Base-by-base conservation (phyloP, 257 asterid species). In the Lycium ferocissimum region DNA sequence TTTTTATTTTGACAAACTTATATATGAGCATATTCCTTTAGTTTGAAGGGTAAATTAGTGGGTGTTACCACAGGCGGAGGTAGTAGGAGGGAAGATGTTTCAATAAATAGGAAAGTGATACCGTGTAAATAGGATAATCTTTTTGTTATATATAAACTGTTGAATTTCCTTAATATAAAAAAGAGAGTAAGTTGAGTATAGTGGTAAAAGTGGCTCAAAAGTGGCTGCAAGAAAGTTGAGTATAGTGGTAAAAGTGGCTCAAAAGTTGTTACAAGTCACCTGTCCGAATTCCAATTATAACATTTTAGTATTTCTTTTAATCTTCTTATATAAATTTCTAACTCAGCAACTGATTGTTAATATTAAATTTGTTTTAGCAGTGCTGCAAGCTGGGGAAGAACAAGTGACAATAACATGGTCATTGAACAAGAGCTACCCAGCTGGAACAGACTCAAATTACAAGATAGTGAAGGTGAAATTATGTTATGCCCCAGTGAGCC, bases 401-500 rank as follows among this genome's bases (percentile, higher is more conserved):
- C 70, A 45, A 14, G 81, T 92, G 72, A 89, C 90, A 2, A 69
- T 92, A 22, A 88, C 89, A 38, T 94, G 96, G 96, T 86, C 89
- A 51, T 87, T 87, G 69, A 86, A 89, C 90, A 49, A 84, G 2
- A 88, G 85, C 40, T 67, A 85, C 9, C 85, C 91, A 20, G 26
- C 86, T 0, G 90, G 89, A 3, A 82, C 86, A 54, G 97, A 91
- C 35, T 87, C 95, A 20, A 6, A 56, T 11, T 94, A 95, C 85
- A 89, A 83, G 80, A 89, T 86, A 0, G 91, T 91, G 37, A 70
- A 91, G 22, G 43, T 91, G 61, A 84, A 88, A 86, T 93, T 94
- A 2, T 93, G 99, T 88, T 94, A 92, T 62, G 93, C 97, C 0
- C 97, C 94, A 2, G 35, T 89, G 1, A 95, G 99, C 92, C 99